These are phyloP conservation scores for Colletotrichum endophyticum DNA, from an alignment of 2,329 filamentous ascomycete species.

Conservation along the genomic window DNA sequence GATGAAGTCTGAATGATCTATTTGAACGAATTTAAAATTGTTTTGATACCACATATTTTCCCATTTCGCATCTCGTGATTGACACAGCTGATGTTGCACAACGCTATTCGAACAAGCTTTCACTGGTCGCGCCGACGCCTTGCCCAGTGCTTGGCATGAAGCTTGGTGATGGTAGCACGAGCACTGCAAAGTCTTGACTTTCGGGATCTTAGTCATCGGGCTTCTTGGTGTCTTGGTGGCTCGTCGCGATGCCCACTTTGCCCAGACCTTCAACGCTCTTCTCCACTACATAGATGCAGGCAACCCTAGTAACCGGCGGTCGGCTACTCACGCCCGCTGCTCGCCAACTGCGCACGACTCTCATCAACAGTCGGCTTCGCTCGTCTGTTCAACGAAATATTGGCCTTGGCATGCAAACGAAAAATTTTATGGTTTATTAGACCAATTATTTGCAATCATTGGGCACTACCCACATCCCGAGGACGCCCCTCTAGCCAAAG, in stretches of 20 bases:
- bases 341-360: neutral
- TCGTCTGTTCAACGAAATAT: neutral
- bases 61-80: neutral
- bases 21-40: neutral
- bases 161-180: neutral
- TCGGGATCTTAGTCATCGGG: neutral
- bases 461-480: neutral
- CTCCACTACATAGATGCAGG: neutral
- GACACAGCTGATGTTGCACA: neutral
- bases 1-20: neutral
- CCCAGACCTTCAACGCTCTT: neutral
- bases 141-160: slow-evolving; percentile 12
- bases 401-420: neutral
- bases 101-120: slow-evolving; percentile 4
- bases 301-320: neutral
- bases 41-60: neutral
- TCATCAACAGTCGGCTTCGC: neutral
- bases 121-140: neutral
- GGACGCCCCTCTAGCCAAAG: neutral
- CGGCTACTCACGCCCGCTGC: neutral
- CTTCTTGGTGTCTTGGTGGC: neutral
- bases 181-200: neutral
- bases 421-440: neutral
- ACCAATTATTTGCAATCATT: neutral
- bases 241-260: neutral